Base-by-base conservation (phyloP, 2,329 filamentous ascomycete genomes). In the Ophiosphaerella korrae region DNA sequence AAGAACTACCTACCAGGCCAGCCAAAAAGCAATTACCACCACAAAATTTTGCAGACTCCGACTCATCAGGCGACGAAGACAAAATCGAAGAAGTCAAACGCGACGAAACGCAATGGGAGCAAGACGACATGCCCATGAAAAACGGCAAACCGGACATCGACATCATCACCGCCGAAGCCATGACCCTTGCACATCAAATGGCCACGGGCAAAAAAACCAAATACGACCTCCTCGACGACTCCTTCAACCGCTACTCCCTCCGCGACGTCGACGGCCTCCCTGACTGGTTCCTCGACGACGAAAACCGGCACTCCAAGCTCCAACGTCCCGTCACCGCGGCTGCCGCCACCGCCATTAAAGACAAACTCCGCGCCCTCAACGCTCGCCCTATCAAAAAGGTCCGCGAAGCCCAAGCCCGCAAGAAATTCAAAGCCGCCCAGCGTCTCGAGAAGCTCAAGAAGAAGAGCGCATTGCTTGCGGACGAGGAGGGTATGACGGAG, bases 341-440 rank as follows among this genome's bases (percentile, higher is more conserved):
- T 31, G 95, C 89, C 0, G 92, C 93, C 0, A 82, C 85, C 12
- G 94, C 94, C 2, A 97, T 99, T 79, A 92, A 94, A 74, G 93
- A 97, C 69, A 99, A 99, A 77, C 73, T 89, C 70, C 88, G 93
- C 29, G 92, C 94, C 0, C 84, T 96, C 64, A 97, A 99, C 72
- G 94, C 93, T 7, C 86, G 94, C 29, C 94, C 94, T 1, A 97
- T 97, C 84, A 99, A 99, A 83, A 99, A 99, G 81, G 94, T 99
- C 29, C 88, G 90, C 63, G 94, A 99, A 77, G 94, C 94, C 21
- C 92, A 95, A 77, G 93, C 92, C 32, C 84, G 94, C 52, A 99
- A 99, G 86, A 97, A 97, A 80, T 88, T 96, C 76, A 95, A 95
- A 83, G 87, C 92, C 7, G 93, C 91, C 0, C 90, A 95, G 75